A percentile compares a stretch with the other conserved stretches of the same genome.
phyloP scores from a whole-genome alignment of 2,329 filamentous ascomycete species.

The Sclerotinia borealis region DNA sequence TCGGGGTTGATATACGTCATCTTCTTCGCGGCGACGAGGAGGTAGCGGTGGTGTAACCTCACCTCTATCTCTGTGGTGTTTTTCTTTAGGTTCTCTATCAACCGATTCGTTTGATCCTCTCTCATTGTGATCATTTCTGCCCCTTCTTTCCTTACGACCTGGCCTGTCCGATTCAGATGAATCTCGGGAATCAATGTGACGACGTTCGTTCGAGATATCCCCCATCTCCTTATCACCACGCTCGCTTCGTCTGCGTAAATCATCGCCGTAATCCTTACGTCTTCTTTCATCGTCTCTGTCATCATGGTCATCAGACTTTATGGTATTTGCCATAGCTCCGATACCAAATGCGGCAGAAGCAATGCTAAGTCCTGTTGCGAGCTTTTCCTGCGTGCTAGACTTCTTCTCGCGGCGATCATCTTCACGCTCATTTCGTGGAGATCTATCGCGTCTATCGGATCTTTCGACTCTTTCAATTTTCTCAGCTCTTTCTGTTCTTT shows the following conservation, averaged over 20 bases:
- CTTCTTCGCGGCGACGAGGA: constrained; percentile 10
- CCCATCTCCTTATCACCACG: constrained; percentile 22
- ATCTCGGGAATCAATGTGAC: constrained; percentile 15
- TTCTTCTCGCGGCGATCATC: constrained; percentile 17
- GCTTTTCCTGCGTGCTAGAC: constrained; percentile 25
- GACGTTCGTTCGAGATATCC: constrained; percentile 23
- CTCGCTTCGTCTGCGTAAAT: constrained; percentile 24
- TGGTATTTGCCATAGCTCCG: constrained; percentile 28
- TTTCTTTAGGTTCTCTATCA: constrained; percentile 24
- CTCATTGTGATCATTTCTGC: constrained; percentile 21
- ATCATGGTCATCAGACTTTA: constrained; percentile 27
- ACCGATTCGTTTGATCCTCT: constrained; percentile 21
- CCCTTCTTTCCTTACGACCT: constrained; percentile 23
- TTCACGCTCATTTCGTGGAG: constrained; percentile 12
- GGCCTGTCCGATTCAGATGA: constrained; percentile 7
- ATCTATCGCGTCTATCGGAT: constrained; percentile 17
- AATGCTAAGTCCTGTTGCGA: constrained; percentile 30
- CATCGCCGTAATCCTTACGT: constrained; percentile 28
- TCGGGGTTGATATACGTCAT: neutral
- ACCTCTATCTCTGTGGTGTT: constrained; percentile 19
- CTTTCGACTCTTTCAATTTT: constrained; percentile 14
- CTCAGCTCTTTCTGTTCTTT: constrained; percentile 15
- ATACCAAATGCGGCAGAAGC: constrained; percentile 31
- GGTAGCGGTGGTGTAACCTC: constrained; percentile 13
- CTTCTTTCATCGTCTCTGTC: constrained; percentile 24